Evolutionary conservation across 2,329 filamentous ascomycete genomes (phyloP), one percentile per base, ranked within the genome.

Genomic region (Cladosporium sp.): DNA sequence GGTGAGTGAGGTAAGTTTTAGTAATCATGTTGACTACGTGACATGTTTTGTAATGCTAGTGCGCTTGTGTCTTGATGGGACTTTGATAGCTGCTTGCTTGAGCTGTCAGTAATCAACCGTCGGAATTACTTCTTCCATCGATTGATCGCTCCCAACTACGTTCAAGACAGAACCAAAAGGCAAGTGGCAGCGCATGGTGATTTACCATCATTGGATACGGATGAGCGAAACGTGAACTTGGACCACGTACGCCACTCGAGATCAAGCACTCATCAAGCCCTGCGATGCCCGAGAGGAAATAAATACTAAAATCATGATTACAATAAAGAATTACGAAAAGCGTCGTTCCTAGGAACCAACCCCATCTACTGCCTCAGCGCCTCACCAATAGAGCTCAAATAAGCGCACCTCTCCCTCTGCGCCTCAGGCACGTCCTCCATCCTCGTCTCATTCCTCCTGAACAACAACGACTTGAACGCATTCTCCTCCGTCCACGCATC

Each of bases 381-480:
- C 41, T 78, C 66, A 2, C 83, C 85, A 74, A 87, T 86, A 34
- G 77, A 77, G 34, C 72, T 73, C 67, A 86, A 76, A 74, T 85
- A 87, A 24, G 73, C 68, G 74, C 86, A 87, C 64, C 81, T 80
- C 54, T 71, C 72, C 70, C 71, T 71, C 68, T 83, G 80, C 6
- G 73, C 77, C 3, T 55, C 47, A 11, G 69, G 67, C 54, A 81
- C 77, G 36, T 64, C 68, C 71, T 80, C 79, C 78, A 83, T 80
- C 55, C 49, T 64, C 14, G 79, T 81, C 26, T 66, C 71, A 67
- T 79, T 78, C 21, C 77, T 79, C 68, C 75, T 68, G 28, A 81
- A 81, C 66, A 74, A 71, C 67, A 81, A 66, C 24, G 78, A 71
- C 68, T 72, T 69, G 28, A 67, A 76, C 21, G 67, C 70, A 24